These are phyloP conservation scores for Chlorella sp. DNA, from an alignment of 139 green algal species.

Conservation along the genomic window DNA sequence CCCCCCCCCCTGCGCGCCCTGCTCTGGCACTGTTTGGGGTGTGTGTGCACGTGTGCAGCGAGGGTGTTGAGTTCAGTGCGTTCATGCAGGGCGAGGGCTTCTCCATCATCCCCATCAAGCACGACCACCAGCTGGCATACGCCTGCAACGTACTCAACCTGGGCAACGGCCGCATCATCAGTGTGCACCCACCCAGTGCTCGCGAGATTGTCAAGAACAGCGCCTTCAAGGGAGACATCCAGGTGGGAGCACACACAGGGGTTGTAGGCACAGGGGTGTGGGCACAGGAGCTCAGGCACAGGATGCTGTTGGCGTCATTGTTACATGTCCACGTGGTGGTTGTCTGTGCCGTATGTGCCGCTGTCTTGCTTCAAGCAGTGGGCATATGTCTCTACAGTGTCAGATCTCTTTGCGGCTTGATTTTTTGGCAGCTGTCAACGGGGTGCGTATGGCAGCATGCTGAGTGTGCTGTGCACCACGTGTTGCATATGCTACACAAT, in stretches of 20 bases:
- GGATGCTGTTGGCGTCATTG: no score
- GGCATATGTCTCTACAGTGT: background rate
- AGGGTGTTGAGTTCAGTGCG: conserved; percentile 76
- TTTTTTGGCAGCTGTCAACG: no score
- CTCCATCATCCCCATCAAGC: conserved; percentile 84
- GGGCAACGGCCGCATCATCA: conserved; percentile 78
- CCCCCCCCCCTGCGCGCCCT: no score
- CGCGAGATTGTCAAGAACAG: conserved; percentile 70
- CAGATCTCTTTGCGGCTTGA: no score
- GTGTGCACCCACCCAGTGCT: conserved; percentile 64
- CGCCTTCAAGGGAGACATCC: conserved; percentile 74
- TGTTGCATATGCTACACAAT: no score
- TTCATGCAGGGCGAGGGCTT: conserved; percentile 80
- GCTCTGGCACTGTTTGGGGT: no score
- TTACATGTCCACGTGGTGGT: background rate
- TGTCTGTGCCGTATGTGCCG: background rate
- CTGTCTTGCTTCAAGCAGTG: background rate
- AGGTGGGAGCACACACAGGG: no score
- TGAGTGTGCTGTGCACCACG: no score
- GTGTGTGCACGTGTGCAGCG: no score
- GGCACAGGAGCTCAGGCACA: conserved; percentile 27
- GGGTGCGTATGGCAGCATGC: no score
- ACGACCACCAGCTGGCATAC: conserved; percentile 85
- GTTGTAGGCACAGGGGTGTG: no score
- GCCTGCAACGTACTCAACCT: conserved; percentile 71